Evolutionary conservation across 2,329 filamentous ascomycete genomes (phyloP), one percentile per base, ranked within the genome.

Genomic region (Scedosporium boydii): DNA sequence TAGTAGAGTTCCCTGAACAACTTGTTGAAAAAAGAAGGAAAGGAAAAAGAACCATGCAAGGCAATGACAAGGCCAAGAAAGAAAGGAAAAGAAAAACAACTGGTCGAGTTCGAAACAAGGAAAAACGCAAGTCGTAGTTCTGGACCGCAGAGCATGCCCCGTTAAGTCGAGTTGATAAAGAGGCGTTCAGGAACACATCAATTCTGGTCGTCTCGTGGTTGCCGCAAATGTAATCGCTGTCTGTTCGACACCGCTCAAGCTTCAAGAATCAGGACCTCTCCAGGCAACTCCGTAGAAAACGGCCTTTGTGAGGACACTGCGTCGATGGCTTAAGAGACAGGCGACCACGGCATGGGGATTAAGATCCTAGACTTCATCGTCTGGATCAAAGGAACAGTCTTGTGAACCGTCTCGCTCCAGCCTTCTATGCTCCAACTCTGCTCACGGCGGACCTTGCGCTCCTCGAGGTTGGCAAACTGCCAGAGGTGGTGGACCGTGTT

Each of bases 401-500:
- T 97, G 81, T 99, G 95, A 44, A 98, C 95, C 26, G 93, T 97
- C 71, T 97, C 91, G 60, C 90, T 91, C 95, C 95, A 99, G 56
- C 95, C 95, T 72, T 96, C 90, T 48, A 96, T 86, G 67, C 87
- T 86, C 95, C 95, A 99, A 74, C 93, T 97, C 82, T 96, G 87
- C 81, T 99, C 95, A 67, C 95, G 85, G 67, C 92, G 85, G 42
- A 90, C 79, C 75, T 96, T 95, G 67, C 95, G 87, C 78, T 98
- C 95, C 76, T 98, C 93, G 64, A 99, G 77, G 75, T 99, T 91
- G 68, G 93, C 93, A 79, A 98, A 99, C 73, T 99, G 95, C 95
- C 95, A 99, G 23, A 99, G 82, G 74, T 98, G 93, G 75, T 99
- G 93, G 41, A 99, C 95, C 0, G 92, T 97, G 79, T 99, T 99